phyloP scores from a whole-genome alignment of 116 monocot species.

The Dioscorea cayenensis region DNA sequence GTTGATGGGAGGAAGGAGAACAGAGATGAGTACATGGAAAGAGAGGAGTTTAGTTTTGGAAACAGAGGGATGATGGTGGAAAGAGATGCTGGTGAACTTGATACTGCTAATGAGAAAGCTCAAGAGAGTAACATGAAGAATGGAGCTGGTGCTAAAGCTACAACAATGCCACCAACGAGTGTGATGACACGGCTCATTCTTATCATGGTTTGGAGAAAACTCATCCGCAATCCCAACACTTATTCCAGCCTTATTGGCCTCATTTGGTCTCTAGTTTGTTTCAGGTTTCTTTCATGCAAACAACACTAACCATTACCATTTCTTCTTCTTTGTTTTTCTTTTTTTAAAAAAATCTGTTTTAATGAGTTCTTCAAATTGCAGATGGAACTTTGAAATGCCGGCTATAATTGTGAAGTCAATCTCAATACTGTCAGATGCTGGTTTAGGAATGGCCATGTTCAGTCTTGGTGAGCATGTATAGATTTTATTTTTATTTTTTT shows the following conservation, averaged over 20 bases:
- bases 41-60: constrained; percentile 83
- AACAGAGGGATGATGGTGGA: constrained; percentile 29
- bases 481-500: no score
- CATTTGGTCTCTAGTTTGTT: constrained; percentile 52
- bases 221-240: constrained; percentile 67
- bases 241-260: constrained; percentile 65
- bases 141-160: not conserved
- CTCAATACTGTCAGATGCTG: constrained; percentile 71
- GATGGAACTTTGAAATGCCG: constrained; percentile 64
- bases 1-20: constrained; percentile 27
- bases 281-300: constrained; percentile 10
- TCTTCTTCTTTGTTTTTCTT: no score
- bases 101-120: not conserved
- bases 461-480: constrained; percentile 40
- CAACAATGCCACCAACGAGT: constrained; percentile 52
- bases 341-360: no score
- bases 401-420: constrained; percentile 50
- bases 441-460: constrained; percentile 81
- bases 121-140: not conserved
- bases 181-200: constrained; percentile 63
- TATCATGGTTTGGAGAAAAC: constrained; percentile 74
- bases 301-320: no score
- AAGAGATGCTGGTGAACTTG: not conserved
- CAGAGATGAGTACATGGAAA: constrained; percentile 35
- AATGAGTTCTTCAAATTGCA: constrained; percentile 2